These are phyloP conservation scores for Serendipita indica DNA, from an alignment of 768 basidiomycete genomes.

Conservation along the genomic window DNA sequence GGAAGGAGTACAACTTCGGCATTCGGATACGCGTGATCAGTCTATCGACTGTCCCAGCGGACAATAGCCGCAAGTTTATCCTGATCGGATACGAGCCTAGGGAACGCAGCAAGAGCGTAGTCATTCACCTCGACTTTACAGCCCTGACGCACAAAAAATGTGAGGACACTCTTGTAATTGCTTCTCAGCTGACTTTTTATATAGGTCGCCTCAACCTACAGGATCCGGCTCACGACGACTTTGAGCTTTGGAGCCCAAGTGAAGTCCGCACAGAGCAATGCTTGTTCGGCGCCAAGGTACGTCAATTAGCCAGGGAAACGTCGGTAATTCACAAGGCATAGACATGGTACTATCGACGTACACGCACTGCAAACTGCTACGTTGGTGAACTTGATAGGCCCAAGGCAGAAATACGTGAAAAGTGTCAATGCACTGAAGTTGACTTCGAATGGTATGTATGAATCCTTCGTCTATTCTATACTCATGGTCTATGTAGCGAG, in stretches of 20 bases:
- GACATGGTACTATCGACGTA: slow-evolving; percentile 86
- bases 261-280: slow-evolving; percentile 78
- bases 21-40: slow-evolving; percentile 47
- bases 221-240: slow-evolving; percentile 75
- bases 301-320: slow-evolving; percentile 12
- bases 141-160: slow-evolving; percentile 61
- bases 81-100: slow-evolving; percentile 52
- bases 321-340: slow-evolving; percentile 20
- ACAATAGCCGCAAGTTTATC: slow-evolving; percentile 85
- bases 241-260: slow-evolving; percentile 93
- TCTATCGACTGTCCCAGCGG: slow-evolving; percentile 78
- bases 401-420: slow-evolving; percentile 38
- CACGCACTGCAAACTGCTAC: slow-evolving; percentile 63
- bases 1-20: slow-evolving; percentile 78
- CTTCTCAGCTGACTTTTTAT: slow-evolving; percentile 2
- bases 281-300: slow-evolving; percentile 80
- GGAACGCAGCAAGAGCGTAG: slow-evolving; percentile 33
- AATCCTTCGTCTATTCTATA: neutral
- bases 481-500: slow-evolving; percentile 40
- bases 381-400: slow-evolving; percentile 56
- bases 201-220: slow-evolving; percentile 55
- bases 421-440: slow-evolving; percentile 52
- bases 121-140: slow-evolving; percentile 81
- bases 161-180: slow-evolving; percentile 26
- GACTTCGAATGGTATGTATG: slow-evolving; percentile 88